These are phyloP conservation scores for Ophiostoma sp. DNA, from an alignment of 2,329 filamentous ascomycete species.

Conservation along the genomic window DNA sequence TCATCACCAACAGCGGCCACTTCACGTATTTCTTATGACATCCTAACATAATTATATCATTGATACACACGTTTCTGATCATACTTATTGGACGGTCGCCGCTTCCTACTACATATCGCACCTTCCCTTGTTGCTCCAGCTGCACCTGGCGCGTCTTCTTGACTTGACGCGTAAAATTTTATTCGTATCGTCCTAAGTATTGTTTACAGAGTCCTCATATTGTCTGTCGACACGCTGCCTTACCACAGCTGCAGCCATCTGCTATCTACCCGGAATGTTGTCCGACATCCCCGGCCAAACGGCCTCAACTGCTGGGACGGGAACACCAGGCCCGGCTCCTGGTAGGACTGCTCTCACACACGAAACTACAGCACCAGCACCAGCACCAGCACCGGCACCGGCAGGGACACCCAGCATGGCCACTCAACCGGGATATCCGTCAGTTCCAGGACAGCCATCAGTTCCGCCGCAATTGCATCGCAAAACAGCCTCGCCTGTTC, in stretches of 20 bases:
- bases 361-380: neutral
- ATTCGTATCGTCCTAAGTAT: neutral
- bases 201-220: neutral
- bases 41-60: neutral
- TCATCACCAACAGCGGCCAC: neutral
- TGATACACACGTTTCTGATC: neutral
- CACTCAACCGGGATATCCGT: neutral
- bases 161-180: neutral
- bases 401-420: neutral
- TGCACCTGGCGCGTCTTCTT: neutral
- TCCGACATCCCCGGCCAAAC: neutral
- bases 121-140: neutral
- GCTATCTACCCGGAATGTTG: neutral
- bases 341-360: neutral
- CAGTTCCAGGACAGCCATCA: neutral
- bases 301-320: neutral
- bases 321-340: neutral
- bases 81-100: neutral
- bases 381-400: neutral
- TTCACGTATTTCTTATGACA: neutral
- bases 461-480: neutral
- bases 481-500: neutral
- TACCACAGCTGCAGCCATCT: neutral
- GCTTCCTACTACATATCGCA: neutral
- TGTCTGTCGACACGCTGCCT: neutral